Conservation (phyloP, 164 flowering plant species). For the Macadamia integrifolia region DNA sequence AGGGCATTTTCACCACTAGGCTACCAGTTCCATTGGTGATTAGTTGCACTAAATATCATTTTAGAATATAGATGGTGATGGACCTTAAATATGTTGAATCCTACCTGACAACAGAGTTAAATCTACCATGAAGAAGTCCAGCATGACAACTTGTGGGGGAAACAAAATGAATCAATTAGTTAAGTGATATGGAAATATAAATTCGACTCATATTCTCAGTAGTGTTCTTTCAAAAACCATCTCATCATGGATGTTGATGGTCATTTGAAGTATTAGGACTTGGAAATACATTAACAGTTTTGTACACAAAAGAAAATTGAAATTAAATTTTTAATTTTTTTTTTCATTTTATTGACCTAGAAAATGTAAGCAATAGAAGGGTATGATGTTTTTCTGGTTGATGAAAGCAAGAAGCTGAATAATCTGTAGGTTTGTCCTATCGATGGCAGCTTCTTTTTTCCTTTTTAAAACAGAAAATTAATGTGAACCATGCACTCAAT, state of each 20-base stretch:
- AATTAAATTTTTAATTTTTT: neutral
- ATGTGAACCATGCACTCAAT: neutral
- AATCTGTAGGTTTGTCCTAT: too few species aligned
- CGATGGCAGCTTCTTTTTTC: too few species aligned
- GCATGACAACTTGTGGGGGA: slow-evolving; percentile 74
- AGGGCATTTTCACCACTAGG: too few species aligned
- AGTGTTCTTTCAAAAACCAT: neutral
- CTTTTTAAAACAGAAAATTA: too few species aligned
- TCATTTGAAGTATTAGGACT: too few species aligned
- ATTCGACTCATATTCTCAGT: neutral
- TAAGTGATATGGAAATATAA: neutral
- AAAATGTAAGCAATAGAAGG: too few species aligned
- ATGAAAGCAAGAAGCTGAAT: too few species aligned
- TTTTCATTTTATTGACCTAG: too few species aligned
- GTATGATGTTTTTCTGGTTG: too few species aligned
- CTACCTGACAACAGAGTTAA: slow-evolving; percentile 93
- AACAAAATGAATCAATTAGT: neutral
- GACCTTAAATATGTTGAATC: too few species aligned
- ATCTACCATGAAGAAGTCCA: slow-evolving; percentile 99
- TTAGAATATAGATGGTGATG: neutral
- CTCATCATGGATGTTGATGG: neutral
- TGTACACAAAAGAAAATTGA: too few species aligned
- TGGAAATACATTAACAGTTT: too few species aligned
- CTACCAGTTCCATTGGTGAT: neutral
- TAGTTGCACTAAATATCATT: neutral